Percentiles rank a stretch among this genome's conserved stretches.
Conservation (phyloP, 495 filamentous ascomycete genomes). For the Letharia columbiana region DNA sequence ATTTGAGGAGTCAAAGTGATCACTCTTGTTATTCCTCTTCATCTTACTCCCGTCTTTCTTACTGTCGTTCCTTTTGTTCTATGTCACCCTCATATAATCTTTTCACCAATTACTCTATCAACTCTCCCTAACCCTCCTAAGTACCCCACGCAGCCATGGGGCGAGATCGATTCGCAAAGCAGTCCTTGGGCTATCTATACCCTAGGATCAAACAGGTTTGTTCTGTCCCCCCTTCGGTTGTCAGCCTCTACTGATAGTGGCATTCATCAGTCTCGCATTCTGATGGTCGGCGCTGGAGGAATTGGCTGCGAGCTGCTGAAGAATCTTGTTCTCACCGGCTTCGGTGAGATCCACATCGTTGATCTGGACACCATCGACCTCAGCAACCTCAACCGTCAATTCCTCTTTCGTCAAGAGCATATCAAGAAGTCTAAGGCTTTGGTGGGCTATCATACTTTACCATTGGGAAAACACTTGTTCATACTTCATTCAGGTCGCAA, state of each 20-base stretch:
- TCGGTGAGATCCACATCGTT: constrained; percentile 90
- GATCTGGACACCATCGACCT: constrained; percentile 98
- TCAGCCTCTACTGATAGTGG: constrained; percentile 15
- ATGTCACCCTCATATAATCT: constrained; percentile 20
- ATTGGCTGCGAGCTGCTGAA: constrained; percentile 98
- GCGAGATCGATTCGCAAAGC: constrained; percentile 48
- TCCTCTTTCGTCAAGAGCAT: constrained; percentile 93
- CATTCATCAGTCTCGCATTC: constrained; percentile 64
- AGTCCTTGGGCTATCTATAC: constrained; percentile 57
- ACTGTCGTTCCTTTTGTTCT: constrained; percentile 23
- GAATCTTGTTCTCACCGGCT: constrained; percentile 88
- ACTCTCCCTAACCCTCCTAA: not conserved
- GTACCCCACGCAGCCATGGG: constrained; percentile 33
- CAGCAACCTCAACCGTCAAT: constrained; percentile 96
- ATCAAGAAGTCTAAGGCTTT: constrained; percentile 96
- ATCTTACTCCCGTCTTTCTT: constrained; percentile 15
- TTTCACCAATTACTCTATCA: constrained; percentile 21
- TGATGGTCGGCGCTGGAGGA: constrained; percentile 93
- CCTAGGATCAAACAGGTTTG: constrained; percentile 56
- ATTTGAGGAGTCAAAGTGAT: not conserved
- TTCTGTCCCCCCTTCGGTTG: not conserved
- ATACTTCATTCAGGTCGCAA: constrained; percentile 61
- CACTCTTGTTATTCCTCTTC: not conserved
- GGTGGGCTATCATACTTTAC: constrained; percentile 42
- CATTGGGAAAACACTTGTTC: constrained; percentile 6